Conservation (phyloP, 2,329 filamentous ascomycete species). For the Phyllachora maydis region DNA sequence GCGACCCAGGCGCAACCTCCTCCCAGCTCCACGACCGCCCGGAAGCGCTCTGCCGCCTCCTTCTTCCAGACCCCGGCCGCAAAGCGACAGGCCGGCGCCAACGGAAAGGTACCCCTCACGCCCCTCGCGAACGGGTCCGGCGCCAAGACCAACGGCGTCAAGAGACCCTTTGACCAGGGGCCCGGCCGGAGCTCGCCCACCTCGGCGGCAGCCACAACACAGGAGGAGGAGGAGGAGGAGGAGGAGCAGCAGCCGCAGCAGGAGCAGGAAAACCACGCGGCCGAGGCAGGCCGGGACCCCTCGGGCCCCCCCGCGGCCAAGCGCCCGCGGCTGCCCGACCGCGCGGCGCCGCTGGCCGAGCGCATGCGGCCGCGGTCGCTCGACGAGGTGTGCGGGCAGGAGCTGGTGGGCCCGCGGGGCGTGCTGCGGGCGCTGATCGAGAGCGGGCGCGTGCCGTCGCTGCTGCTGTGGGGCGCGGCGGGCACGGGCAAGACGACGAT, state of each 20-base stretch:
- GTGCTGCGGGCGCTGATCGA: constrained; percentile 75
- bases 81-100: constrained; percentile 25
- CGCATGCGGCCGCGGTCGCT: constrained; percentile 74
- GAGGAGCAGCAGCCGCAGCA: too few relatives aligned
- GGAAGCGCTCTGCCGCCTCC: constrained; percentile 32
- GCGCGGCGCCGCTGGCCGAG: constrained; percentile 71
- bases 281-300: too few relatives aligned
- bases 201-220: constrained; percentile 6
- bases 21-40: constrained; percentile 17
- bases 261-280: constrained; percentile 3
- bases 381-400: constrained; percentile 78
- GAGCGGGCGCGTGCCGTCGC: constrained; percentile 67
- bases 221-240: constrained; percentile 1
- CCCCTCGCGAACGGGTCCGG: constrained; percentile 13
- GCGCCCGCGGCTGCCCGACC: constrained; percentile 45
- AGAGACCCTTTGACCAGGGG: constrained; percentile 32
- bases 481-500: constrained; percentile 84
- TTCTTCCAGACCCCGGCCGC: constrained; percentile 42
- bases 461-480: constrained; percentile 80
- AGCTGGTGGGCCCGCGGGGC: constrained; percentile 70
- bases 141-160: constrained; percentile 16
- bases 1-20: constrained; percentile 12
- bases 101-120: constrained; percentile 9
- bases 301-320: constrained; percentile 26
- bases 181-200: constrained; percentile 15